Percentiles rank a stretch among this genome's conserved stretches.
Conservation (phyloP, 331 rosid genomes). For the Cucumis variabilis region DNA sequence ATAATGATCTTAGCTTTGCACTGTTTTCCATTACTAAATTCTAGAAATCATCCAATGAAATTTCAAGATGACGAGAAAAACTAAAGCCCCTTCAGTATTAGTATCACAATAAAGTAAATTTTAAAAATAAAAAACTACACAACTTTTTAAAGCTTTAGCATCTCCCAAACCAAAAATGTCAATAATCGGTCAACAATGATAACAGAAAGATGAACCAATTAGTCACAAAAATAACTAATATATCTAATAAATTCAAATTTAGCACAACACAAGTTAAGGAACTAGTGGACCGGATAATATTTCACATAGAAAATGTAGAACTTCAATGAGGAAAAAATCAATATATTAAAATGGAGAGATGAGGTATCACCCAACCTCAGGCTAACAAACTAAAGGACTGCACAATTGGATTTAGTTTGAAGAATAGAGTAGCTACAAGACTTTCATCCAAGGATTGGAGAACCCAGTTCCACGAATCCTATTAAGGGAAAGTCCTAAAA, state of each 20-base stretch:
- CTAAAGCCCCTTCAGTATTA: neutral
- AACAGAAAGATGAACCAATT: too few species aligned
- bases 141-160: constrained; percentile 7
- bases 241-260: too few species aligned
- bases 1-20: neutral
- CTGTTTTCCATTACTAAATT: neutral
- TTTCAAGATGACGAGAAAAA: neutral
- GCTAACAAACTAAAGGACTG: too few species aligned
- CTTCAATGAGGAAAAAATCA: constrained; percentile 1
- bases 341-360: too few species aligned
- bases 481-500: neutral
- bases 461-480: neutral
- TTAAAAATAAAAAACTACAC: neutral
- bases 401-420: neutral
- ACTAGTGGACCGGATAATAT: neutral
- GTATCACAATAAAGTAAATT: neutral
- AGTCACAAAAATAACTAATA: too few species aligned
- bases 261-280: neutral
- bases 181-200: too few species aligned
- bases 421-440: neutral
- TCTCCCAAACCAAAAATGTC: neutral
- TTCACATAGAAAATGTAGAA: too few species aligned
- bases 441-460: neutral
- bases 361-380: neutral
- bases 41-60: neutral